These are phyloP conservation scores for Colletotrichum chrysophilum DNA, from an alignment of 2,329 filamentous ascomycete genomes.

Conservation along the genomic window DNA sequence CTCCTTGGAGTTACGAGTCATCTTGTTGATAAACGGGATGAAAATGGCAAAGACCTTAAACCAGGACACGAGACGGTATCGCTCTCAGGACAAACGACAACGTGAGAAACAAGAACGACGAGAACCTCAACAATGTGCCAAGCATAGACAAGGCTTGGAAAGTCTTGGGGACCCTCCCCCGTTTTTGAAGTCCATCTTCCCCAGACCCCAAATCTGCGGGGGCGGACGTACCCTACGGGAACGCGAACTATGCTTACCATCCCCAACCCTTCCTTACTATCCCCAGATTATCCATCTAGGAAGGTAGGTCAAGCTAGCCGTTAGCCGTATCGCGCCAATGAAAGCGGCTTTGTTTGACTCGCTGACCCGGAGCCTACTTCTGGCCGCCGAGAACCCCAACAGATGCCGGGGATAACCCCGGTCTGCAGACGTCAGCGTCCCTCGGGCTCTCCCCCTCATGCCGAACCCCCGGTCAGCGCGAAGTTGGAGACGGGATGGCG, in stretches of 20 bases:
- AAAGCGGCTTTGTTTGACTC: neutral
- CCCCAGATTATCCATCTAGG: slow-evolving; percentile 1
- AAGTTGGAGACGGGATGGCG: neutral
- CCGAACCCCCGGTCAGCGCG: neutral
- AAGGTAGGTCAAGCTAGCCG: neutral
- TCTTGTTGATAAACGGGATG: neutral
- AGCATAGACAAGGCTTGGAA: slow-evolving; percentile 2
- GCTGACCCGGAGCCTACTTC: slow-evolving; percentile 3
- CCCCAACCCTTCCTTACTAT: neutral
- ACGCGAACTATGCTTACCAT: neutral
- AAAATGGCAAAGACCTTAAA: neutral
- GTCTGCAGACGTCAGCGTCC: neutral
- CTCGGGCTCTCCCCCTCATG: neutral
- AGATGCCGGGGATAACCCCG: neutral
- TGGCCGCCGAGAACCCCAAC: neutral
- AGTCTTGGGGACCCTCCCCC: slow-evolving; percentile 4
- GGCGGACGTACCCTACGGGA: neutral
- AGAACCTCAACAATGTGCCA: neutral
- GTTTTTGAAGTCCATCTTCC: slow-evolving; percentile 17
- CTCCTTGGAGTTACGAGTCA: neutral
- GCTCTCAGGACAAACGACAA: neutral
- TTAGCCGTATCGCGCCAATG: slow-evolving; percentile 14
- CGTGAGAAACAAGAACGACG: neutral
- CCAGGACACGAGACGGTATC: neutral
- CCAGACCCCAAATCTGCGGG: slow-evolving; percentile 8